Evolutionary conservation across 1,284 basidiomycete species (phyloP).

Genomic region (Apiotrichum gracile): DNA sequence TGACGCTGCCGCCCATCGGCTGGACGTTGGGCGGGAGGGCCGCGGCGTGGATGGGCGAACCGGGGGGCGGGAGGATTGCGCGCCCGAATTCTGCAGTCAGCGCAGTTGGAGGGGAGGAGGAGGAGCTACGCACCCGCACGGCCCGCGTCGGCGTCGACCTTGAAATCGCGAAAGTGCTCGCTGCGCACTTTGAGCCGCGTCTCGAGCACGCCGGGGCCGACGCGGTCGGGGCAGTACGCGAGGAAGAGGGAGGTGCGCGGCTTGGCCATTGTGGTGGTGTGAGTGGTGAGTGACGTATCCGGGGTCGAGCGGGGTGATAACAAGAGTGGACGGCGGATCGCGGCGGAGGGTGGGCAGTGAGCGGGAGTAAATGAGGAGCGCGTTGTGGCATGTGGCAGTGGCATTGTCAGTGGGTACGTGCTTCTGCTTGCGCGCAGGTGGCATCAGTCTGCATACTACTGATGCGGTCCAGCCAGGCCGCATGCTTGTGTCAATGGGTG

Average conservation of each 20-base stretch:
- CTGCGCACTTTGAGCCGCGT: conserved; percentile 31
- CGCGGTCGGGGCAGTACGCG: conserved; percentile 35
- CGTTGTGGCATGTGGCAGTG: no score
- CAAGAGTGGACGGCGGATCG: neutral
- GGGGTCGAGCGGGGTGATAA: neutral
- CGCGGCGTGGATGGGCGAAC: conserved; percentile 14
- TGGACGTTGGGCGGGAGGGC: conserved; percentile 26
- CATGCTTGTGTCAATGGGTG: no score
- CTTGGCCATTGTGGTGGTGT: neutral
- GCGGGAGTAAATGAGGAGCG: no score
- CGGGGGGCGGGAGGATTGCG: conserved; percentile 25
- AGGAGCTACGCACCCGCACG: conserved; percentile 18
- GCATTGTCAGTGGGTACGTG: no score
- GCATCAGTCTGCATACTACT: no score
- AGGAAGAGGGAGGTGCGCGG: conserved; percentile 30
- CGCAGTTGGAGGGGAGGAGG: neutral
- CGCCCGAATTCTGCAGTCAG: conserved; percentile 28
- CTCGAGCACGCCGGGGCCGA: conserved; percentile 21
- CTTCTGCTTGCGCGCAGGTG: no score
- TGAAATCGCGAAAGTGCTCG: conserved; percentile 30
- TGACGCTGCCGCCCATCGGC: conserved; percentile 37
- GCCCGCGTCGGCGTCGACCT: conserved; percentile 26
- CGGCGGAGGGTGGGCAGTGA: no score
- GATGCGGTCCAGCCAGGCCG: no score
- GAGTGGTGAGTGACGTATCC: neutral